Percentiles rank a stretch among this genome's conserved stretches.
These are phyloP conservation scores for Globisporangium ultimum DNA, from an alignment of 352 stramenopile species.

Conservation along the genomic window DNA sequence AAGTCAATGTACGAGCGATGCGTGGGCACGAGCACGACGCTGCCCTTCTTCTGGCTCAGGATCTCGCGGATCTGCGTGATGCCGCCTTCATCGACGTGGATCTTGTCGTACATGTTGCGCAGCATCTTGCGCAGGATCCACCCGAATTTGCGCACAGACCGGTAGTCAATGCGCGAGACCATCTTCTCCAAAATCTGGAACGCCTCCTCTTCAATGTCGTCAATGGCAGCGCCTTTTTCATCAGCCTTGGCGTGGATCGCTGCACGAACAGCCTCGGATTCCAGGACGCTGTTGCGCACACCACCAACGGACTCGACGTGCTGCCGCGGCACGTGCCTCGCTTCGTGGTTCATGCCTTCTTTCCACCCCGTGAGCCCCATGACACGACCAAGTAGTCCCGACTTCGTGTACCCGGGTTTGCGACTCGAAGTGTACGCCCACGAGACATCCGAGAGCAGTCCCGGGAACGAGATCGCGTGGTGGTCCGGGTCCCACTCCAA, in stretches of 20 bases:
- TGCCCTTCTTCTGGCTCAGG: conserved; percentile 35
- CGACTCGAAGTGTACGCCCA: conserved; percentile 89
- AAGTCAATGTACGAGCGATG: conserved; percentile 87
- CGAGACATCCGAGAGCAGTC: conserved; percentile 79
- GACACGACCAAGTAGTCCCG: conserved; percentile 71
- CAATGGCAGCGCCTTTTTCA: conserved; percentile 24
- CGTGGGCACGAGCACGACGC: conserved; percentile 80
- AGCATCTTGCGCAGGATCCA: conserved; percentile 83
- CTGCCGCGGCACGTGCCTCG: conserved; percentile 73
- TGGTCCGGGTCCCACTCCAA: conserved; percentile 87
- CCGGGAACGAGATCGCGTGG: conserved; percentile 85
- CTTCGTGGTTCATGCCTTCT: conserved; percentile 84
- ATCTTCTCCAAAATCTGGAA: conserved; percentile 69
- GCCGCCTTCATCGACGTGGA: conserved; percentile 80
- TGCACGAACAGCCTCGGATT: conserved; percentile 46
- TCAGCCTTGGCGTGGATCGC: conserved; percentile 46
- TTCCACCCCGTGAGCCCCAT: conserved; percentile 87
- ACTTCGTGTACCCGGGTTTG: conserved; percentile 85
- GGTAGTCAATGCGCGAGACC: conserved; percentile 75
- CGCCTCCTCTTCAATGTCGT: conserved; percentile 56
- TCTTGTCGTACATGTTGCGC: conserved; percentile 85
- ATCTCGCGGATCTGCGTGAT: conserved; percentile 68
- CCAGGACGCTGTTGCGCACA: conserved; percentile 72
- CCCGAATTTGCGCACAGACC: conserved; percentile 66
- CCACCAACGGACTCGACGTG: conserved; percentile 58